Conservation (phyloP, 805 yeast genomes). For the Myxozyma udenii region DNA sequence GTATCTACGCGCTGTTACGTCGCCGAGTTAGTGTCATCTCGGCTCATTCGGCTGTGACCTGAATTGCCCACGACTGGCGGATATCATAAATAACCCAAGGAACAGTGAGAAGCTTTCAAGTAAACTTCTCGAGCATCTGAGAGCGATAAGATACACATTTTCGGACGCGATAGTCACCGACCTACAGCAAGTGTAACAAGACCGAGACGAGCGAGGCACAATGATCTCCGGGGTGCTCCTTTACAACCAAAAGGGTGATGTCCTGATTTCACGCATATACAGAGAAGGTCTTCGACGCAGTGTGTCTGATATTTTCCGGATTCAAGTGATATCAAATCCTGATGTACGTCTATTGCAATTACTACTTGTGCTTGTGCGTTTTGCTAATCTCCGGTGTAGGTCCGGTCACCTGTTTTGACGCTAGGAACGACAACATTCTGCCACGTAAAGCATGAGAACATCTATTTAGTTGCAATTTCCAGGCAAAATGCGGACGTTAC, state of each 20-base stretch:
- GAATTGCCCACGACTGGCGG: no score
- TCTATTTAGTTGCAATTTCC: slow-evolving; percentile 87
- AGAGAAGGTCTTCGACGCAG: slow-evolving; percentile 73
- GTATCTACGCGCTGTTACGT: no score
- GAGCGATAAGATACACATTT: no score
- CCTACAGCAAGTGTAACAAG: no score
- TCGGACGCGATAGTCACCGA: no score
- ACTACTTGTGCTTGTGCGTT: neutral
- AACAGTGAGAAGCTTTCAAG: no score
- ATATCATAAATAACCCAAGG: no score
- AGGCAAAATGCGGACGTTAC: slow-evolving; percentile 86
- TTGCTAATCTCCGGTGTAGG: slow-evolving; percentile 29
- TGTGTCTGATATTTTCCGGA: slow-evolving; percentile 83
- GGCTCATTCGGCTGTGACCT: no score
- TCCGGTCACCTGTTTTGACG: slow-evolving; percentile 72
- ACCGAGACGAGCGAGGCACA: no score
- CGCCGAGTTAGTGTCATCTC: no score
- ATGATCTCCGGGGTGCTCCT: slow-evolving; percentile 86
- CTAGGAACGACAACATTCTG: slow-evolving; percentile 90
- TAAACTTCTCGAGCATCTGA: no score
- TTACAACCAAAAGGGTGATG: slow-evolving; percentile 77
- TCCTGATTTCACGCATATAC: slow-evolving; percentile 68
- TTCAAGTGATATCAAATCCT: slow-evolving; percentile 75
- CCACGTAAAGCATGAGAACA: slow-evolving; percentile 57
- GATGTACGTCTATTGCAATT: slow-evolving; percentile 38